phyloP scores from a whole-genome alignment of 371 early-diverging fungal genomes.

The Apophysomyces sp. region DNA sequence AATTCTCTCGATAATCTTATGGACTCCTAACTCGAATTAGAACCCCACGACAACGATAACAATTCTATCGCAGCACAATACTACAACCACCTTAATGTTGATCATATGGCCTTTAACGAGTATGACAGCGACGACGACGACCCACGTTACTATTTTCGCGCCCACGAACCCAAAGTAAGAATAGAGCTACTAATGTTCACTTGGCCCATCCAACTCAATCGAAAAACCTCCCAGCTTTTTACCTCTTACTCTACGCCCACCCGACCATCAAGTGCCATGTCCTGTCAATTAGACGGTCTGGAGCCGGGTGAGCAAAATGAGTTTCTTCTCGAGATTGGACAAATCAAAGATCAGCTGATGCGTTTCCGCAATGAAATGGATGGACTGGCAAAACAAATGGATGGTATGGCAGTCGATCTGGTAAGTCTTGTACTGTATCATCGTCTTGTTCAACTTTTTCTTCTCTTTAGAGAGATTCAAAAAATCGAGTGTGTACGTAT shows the following conservation, averaged over 20 bases:
- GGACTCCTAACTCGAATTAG: background rate
- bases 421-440: conserved; percentile 1
- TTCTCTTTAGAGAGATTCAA: conserved; percentile 4
- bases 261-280: conserved; percentile 3
- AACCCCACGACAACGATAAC: background rate
- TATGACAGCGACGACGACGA: background rate
- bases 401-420: conserved; percentile 11
- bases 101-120: background rate
- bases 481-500: conserved; percentile 8
- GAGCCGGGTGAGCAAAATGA: conserved; percentile 12
- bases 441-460: background rate
- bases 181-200: background rate
- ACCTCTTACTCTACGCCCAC: conserved; percentile 1
- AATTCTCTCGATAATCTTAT: background rate
- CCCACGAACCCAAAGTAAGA: background rate
- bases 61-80: background rate
- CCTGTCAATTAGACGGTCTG: background rate
- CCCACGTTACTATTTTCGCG: background rate
- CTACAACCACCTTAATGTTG: background rate
- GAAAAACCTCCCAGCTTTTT: background rate
- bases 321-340: conserved; percentile 40
- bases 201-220: conserved; percentile 11
- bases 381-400: conserved; percentile 54
- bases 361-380: conserved; percentile 57
- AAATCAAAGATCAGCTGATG: conserved; percentile 50